Evolutionary conservation across 2,329 filamentous ascomycete genomes (phyloP).

Genomic region (Diaporthe ampelina): DNA sequence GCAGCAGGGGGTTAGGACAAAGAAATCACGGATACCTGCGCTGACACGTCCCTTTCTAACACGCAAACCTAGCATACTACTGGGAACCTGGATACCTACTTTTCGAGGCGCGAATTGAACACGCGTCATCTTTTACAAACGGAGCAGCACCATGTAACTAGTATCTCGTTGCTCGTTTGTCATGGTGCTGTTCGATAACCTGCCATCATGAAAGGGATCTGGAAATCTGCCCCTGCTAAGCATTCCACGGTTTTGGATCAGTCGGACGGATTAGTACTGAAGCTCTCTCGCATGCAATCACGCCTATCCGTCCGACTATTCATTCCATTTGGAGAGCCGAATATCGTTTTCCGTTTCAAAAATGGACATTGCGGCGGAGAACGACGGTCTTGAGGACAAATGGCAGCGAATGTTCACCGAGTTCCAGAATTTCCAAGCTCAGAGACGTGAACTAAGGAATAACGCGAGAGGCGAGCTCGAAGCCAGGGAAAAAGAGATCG

Average conservation of each 20-base stretch:
- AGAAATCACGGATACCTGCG: constrained; percentile 9
- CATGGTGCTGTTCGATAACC: background rate
- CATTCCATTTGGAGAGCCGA: background rate
- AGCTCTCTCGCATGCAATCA: too few species aligned
- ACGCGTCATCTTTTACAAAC: background rate
- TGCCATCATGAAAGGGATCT: background rate
- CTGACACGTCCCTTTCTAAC: background rate
- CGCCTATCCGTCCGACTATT: background rate
- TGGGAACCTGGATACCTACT: background rate
- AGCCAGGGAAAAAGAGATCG: background rate
- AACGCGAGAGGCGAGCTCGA: background rate
- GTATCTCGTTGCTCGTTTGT: background rate
- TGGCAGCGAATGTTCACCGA: background rate
- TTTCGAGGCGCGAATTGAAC: background rate
- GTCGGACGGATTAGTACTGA: background rate
- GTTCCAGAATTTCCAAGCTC: constrained; percentile 2
- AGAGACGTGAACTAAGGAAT: background rate
- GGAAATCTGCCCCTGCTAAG: too few species aligned
- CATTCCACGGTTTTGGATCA: too few species aligned
- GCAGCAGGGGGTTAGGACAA: background rate
- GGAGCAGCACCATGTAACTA: too few species aligned
- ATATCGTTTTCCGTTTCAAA: too few species aligned
- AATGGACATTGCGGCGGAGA: background rate
- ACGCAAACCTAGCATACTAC: background rate
- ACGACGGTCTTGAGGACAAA: background rate